A percentile compares a stretch with the other conserved stretches of the same genome.
Conservation (phyloP, 352 stramenopile species). For the Hyaloperonospora arabidopsidis region DNA sequence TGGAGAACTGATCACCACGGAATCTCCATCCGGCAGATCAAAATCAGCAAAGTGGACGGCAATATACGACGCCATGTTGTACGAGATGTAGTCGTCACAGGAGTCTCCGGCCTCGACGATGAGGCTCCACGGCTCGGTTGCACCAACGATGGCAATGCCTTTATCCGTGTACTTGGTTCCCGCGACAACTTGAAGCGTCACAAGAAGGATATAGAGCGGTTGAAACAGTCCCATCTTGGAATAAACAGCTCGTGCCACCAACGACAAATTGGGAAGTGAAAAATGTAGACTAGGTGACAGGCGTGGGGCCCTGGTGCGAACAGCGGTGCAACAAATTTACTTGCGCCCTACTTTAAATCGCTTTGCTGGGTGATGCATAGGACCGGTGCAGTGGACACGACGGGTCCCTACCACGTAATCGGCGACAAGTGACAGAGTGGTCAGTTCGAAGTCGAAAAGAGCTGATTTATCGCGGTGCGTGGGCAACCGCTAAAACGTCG, state of each 20-base stretch:
- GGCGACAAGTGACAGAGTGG: too few species aligned
- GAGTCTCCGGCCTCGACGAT: too few species aligned
- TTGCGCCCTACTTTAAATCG: too few species aligned
- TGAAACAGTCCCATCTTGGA: slow-evolving; percentile 12
- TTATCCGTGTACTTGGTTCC: slow-evolving; percentile 27
- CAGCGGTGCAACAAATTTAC: too few species aligned
- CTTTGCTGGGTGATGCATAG: too few species aligned
- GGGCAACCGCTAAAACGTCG: too few species aligned
- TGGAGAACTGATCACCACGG: slow-evolving; percentile 36
- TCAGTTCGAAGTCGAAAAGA: too few species aligned
- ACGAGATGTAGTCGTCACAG: slow-evolving; percentile 37
- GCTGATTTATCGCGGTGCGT: too few species aligned
- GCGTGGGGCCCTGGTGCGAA: too few species aligned
- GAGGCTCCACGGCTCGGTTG: slow-evolving; percentile 13
- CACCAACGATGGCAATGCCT: slow-evolving; percentile 19
- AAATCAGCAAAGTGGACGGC: slow-evolving; percentile 59
- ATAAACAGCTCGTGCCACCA: slow-evolving; percentile 7
- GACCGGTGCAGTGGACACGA: too few species aligned
- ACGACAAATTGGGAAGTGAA: slow-evolving; percentile 28
- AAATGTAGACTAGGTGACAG: too few species aligned
- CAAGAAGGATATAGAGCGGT: slow-evolving; percentile 9
- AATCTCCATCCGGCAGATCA: slow-evolving; percentile 51
- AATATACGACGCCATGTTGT: slow-evolving; percentile 47
- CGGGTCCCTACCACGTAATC: too few species aligned
- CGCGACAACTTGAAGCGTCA: slow-evolving; percentile 3